phyloP scores from a whole-genome alignment of 2,329 filamentous ascomycete species.

The Colletotrichum tropicicola region DNA sequence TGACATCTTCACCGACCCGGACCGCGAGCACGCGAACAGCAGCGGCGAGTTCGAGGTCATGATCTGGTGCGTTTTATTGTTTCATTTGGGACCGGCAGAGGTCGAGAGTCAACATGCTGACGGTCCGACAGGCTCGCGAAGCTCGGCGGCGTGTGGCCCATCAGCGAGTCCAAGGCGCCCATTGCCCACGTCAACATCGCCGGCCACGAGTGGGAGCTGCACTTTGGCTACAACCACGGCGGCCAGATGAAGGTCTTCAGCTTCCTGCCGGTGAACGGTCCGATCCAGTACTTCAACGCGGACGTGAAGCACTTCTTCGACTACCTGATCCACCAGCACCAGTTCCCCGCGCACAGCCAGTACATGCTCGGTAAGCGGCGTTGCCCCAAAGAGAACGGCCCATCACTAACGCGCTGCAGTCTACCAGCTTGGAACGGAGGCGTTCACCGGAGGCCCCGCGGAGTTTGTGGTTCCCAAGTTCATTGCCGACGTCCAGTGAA shows the following conservation, averaged over 20 bases:
- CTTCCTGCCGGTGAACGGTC: slow-evolving; percentile 44
- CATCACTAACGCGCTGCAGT: slow-evolving; percentile 20
- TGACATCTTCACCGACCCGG: slow-evolving; percentile 65
- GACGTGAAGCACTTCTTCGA: slow-evolving; percentile 63
- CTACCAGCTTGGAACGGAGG: slow-evolving; percentile 36
- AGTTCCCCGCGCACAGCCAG: slow-evolving; percentile 42
- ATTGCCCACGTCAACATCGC: slow-evolving; percentile 28
- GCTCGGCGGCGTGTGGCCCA: slow-evolving; percentile 64
- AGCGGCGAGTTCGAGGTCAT: slow-evolving; percentile 68
- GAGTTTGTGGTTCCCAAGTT: slow-evolving; percentile 33
- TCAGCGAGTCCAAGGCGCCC: slow-evolving; percentile 34
- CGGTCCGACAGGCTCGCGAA: slow-evolving; percentile 52
- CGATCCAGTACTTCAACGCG: slow-evolving; percentile 58
- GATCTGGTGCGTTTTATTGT: slow-evolving; percentile 58
- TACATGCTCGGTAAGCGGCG: slow-evolving; percentile 38
- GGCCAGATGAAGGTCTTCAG: slow-evolving; percentile 64
- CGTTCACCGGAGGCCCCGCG: slow-evolving; percentile 36
- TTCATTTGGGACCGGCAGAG: background rate
- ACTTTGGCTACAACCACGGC: slow-evolving; percentile 57
- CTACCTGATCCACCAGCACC: slow-evolving; percentile 55
- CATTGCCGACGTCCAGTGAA: slow-evolving; percentile 29
- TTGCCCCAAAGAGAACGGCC: accelerated
- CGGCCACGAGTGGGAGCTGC: slow-evolving; percentile 59
- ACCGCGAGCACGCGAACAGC: slow-evolving; percentile 39
- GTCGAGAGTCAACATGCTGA: background rate